Conservation (phyloP, 805 yeast genomes). For the Komagataella mondaviorum region DNA sequence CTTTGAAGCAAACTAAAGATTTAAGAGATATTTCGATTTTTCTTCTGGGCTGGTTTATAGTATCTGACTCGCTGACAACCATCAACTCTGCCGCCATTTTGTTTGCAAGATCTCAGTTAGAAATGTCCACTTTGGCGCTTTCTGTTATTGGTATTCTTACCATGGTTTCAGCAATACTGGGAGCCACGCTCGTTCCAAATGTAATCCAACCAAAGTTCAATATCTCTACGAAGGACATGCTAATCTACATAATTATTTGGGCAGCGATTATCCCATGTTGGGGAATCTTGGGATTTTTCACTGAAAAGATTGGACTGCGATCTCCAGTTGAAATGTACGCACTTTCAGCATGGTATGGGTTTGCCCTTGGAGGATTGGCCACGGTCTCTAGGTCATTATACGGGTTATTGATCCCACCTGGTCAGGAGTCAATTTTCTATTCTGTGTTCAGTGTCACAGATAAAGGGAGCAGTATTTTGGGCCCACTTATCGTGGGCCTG, state of each 20-base stretch:
- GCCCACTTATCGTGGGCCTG: conserved; percentile 62
- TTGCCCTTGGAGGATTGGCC: conserved; percentile 60
- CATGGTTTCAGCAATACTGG: conserved; percentile 53
- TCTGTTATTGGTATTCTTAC: conserved; percentile 54
- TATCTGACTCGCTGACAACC: conserved; percentile 65
- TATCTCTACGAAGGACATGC: conserved; percentile 30
- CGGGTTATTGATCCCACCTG: conserved; percentile 57
- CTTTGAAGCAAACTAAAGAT: conserved; percentile 45
- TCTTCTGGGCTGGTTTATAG: conserved; percentile 61
- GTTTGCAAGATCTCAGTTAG: conserved; percentile 58
- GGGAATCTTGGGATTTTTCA: conserved; percentile 54
- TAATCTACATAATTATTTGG: conserved; percentile 43
- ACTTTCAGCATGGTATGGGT: conserved; percentile 64
- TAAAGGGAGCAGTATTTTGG: conserved; percentile 65
- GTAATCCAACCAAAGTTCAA: conserved; percentile 21
- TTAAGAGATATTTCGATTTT: conserved; percentile 56
- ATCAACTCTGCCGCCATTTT: conserved; percentile 69
- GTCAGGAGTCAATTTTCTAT: conserved; percentile 65
- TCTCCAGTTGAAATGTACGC: conserved; percentile 56
- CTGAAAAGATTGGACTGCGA: conserved; percentile 40
- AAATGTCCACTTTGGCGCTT: conserved; percentile 54
- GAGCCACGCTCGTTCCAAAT: conserved; percentile 47
- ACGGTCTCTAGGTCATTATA: conserved; percentile 59
- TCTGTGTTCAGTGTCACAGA: conserved; percentile 69
- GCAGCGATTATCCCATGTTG: conserved; percentile 58